Percentiles rank a stretch among this genome's conserved stretches.
Conservation (phyloP, 345 rosid genomes). For the Eucalyptus lansdowneana region DNA sequence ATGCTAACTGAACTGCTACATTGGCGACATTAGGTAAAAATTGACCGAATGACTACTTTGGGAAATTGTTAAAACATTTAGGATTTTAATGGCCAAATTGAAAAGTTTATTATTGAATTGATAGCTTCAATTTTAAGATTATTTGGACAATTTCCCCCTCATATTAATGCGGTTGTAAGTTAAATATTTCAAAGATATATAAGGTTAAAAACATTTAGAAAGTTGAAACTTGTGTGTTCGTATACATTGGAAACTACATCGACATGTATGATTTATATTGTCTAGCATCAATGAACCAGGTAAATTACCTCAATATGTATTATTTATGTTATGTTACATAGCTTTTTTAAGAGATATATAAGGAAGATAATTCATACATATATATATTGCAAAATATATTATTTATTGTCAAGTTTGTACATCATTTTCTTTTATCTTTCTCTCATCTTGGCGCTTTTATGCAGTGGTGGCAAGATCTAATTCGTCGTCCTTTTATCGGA, state of each 20-base stretch:
- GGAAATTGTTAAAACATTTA: not conserved
- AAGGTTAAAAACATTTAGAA: not conserved
- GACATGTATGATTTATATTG: not conserved
- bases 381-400: too few species aligned
- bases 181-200: not conserved
- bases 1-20: accelerated
- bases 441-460: not conserved
- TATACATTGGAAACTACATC: not conserved
- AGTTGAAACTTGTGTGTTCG: not conserved
- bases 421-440: not conserved
- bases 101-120: too few species aligned
- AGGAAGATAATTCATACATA: not conserved
- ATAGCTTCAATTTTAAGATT: not conserved
- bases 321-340: not conserved
- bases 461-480: not conserved
- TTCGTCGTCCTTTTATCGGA: not conserved
- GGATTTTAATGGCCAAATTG: not conserved
- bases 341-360: not conserved
- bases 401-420: not conserved
- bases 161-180: accelerated
- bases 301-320: not conserved
- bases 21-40: not conserved
- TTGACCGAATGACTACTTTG: not conserved
- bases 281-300: not conserved
- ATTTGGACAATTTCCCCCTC: not conserved